phyloP scores from a whole-genome alignment of 2,329 filamentous ascomycete species.

The Escovopsis sp. region DNA sequence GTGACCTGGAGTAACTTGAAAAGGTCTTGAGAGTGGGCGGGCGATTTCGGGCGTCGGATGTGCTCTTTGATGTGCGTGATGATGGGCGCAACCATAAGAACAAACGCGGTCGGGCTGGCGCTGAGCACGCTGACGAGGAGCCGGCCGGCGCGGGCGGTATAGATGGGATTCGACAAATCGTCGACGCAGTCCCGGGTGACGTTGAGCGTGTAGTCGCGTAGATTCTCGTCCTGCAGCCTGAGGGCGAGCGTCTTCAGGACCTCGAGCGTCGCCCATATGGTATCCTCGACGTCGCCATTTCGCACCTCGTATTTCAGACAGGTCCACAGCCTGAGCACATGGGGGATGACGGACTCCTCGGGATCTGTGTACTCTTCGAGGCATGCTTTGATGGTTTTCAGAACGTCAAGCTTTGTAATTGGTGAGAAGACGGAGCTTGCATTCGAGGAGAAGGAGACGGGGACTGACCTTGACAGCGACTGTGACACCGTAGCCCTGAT shows the following conservation, averaged over 20 bases:
- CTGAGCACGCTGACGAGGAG: constrained; percentile 36
- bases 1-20: constrained; percentile 36
- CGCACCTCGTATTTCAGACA: constrained; percentile 50
- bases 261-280: constrained; percentile 39
- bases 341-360: constrained; percentile 31
- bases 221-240: constrained; percentile 28
- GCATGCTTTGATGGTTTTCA: constrained; percentile 40
- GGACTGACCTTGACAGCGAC: constrained; percentile 39
- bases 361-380: constrained; percentile 33
- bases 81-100: constrained; percentile 29
- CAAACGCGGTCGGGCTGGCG: constrained; percentile 32
- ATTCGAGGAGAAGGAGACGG: not conserved
- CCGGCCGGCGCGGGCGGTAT: constrained; percentile 36
- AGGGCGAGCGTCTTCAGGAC: constrained; percentile 36
- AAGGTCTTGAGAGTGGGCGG: constrained; percentile 36
- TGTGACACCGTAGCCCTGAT: constrained; percentile 43
- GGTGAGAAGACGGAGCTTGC: constrained; percentile 6
- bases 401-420: constrained; percentile 32
- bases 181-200: constrained; percentile 38
- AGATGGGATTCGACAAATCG: constrained; percentile 38
- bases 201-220: constrained; percentile 30
- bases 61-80: constrained; percentile 36
- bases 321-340: constrained; percentile 37
- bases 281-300: constrained; percentile 44
- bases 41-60: constrained; percentile 34